Base-by-base conservation (phyloP, 202 grass and related monocot species). In the Schoenoplectus triqueter region DNA sequence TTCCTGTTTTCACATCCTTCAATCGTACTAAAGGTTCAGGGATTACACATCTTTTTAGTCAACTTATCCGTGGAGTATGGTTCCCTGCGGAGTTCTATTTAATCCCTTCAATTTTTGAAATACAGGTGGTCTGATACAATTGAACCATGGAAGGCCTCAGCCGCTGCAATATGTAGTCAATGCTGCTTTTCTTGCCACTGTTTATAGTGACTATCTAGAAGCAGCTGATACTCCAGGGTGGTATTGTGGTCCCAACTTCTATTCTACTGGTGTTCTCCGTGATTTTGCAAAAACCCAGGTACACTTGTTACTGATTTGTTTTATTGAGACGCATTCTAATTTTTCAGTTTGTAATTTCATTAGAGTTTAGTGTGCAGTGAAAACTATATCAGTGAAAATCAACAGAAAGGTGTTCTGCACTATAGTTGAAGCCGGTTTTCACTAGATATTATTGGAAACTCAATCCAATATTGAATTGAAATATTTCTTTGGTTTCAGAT, bases 201-300 rank as follows among this genome's bases (percentile, higher is more conserved):
- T 98, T 11, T 98, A 91, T 89, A 94, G 96, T 88, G 96, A 98
- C 52, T 95, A 98, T 85, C 91, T 98, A 82, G 91, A 95, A 73
- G 96, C 96, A 73, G 87, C 91, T 7, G 96, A 95, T 95, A 94
- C 93, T 41, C 96, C 96, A 50, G 93, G 96, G 65, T 98, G 93
- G 95, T 95, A 98, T 86, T 98, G 93, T 2, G 96, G 96, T 78
- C 96, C 96, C 2, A 76, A 98, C 78, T 98, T 98, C 91, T 98
- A 94, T 85, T 75, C 96, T 13, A 83, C 89, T 17, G 88, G 89
- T 6, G 88, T 95, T 84, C 90, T 98, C 72, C 91, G 91, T 15
- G 82, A 72, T 90, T 98, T 98, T 92, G 96, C 93, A 22, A 92
- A 85, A 79, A 94, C 83, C 45, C 96, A 98, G 87, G 96, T 94